phyloP scores from a whole-genome alignment of 768 basidiomycete genomes.

The Phanerochaete sordida region DNA sequence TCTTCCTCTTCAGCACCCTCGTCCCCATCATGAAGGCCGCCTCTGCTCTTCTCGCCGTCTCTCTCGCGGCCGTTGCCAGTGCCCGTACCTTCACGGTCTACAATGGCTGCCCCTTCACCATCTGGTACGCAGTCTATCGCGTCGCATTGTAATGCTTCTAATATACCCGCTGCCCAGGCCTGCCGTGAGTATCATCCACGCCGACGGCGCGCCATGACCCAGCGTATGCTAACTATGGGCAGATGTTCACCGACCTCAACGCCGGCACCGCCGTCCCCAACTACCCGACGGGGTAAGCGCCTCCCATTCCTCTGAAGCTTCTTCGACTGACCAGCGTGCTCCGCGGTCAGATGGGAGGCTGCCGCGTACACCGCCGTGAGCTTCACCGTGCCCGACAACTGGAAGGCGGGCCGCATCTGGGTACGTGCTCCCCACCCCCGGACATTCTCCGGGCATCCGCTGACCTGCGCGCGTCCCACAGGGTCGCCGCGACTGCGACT shows the following conservation, averaged over 20 bases:
- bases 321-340: not conserved
- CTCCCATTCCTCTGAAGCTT: not conserved
- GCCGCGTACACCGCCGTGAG: slow-evolving; percentile 22
- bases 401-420: slow-evolving; percentile 38
- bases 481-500: slow-evolving; percentile 38
- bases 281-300: slow-evolving; percentile 28
- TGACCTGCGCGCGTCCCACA: slow-evolving; percentile 1
- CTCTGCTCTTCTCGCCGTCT: slow-evolving; percentile 10
- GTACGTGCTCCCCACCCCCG: slow-evolving; percentile 12
- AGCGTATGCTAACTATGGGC: not conserved
- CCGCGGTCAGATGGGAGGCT: slow-evolving; percentile 26
- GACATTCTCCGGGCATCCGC: not conserved
- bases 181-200: slow-evolving; percentile 19
- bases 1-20: not conserved
- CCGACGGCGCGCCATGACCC: not conserved
- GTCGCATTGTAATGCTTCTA: not conserved
- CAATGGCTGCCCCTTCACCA: slow-evolving; percentile 40
- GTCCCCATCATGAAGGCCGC: slow-evolving; percentile 6
- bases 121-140: slow-evolving; percentile 29
- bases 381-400: slow-evolving; percentile 36
- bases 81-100: slow-evolving; percentile 34
- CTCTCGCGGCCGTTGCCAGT: slow-evolving; percentile 12
- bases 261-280: slow-evolving; percentile 26
- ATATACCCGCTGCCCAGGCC: slow-evolving; percentile 20
- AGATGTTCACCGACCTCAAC: slow-evolving; percentile 32